Evolutionary conservation across 345 rosid genomes (phyloP).

Genomic region (Salix koriyanagi): DNA sequence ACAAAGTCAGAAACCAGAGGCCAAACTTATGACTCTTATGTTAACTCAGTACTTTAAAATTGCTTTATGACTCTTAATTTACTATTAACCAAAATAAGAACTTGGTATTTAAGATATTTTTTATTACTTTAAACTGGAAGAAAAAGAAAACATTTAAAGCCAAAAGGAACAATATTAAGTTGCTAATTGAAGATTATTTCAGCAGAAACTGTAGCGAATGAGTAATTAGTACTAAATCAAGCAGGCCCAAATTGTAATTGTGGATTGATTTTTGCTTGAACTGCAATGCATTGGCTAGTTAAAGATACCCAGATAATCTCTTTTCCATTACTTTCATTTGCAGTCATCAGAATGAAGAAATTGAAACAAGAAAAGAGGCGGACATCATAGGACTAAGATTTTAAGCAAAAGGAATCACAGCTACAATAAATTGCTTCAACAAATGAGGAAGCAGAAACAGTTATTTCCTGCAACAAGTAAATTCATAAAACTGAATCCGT

Average conservation of each 20-base stretch:
- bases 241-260: neutral
- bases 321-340: neutral
- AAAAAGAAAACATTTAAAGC: neutral
- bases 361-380: neutral
- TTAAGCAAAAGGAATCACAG: neutral
- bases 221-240: neutral
- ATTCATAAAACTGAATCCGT: neutral
- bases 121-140: neutral
- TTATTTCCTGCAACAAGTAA: neutral
- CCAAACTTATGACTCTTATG: neutral
- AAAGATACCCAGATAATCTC: neutral
- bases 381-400: neutral
- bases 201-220: neutral
- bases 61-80: neutral
- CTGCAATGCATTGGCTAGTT: neutral
- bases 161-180: neutral
- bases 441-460: neutral
- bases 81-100: no score
- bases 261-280: conserved; percentile 1
- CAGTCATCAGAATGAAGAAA: neutral
- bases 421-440: neutral
- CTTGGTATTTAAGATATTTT: neutral
- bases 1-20: neutral
- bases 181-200: neutral
- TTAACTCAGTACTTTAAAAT: neutral